Conservation (phyloP, 2,329 filamentous ascomycete genomes). For the Aulographum hederae region DNA sequence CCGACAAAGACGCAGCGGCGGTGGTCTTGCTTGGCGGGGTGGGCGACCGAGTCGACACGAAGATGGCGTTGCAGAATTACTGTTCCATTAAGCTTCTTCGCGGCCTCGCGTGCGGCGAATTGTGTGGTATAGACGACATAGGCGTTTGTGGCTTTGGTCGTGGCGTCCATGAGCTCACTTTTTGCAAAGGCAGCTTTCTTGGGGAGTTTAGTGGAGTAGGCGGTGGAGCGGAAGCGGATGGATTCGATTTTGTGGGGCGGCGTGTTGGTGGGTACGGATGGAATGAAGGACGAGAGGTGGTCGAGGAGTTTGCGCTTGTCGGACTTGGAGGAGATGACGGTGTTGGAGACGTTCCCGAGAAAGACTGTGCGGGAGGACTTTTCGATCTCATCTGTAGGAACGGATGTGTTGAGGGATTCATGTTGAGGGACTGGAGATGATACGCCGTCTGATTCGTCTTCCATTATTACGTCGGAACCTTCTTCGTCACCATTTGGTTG, state of each 20-base stretch:
- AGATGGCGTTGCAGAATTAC: conserved; percentile 74
- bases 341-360: conserved; percentile 71
- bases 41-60: conserved; percentile 76
- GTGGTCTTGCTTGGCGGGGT: conserved; percentile 67
- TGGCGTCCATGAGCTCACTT: conserved; percentile 76
- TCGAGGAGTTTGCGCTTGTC: conserved; percentile 60
- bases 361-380: conserved; percentile 86
- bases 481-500: conserved; percentile 22
- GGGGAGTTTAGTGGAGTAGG: conserved; percentile 65
- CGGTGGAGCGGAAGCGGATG: conserved; percentile 82
- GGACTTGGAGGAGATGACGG: conserved; percentile 65
- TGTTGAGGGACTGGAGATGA: conserved; percentile 32
- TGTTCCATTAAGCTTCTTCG: conserved; percentile 63
- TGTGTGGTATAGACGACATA: conserved; percentile 76
- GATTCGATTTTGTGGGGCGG: conserved; percentile 63
- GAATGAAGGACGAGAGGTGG: conserved; percentile 63
- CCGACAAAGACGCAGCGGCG: conserved; percentile 89
- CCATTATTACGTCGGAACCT: conserved; percentile 37
- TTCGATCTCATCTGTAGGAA: conserved; percentile 42
- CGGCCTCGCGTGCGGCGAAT: conserved; percentile 57
- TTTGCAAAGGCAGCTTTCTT: conserved; percentile 92
- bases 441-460: conserved; percentile 22
- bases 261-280: conserved; percentile 24
- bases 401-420: conserved; percentile 25
- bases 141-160: conserved; percentile 83